A percentile compares a stretch with the other conserved stretches of the same genome.
These are phyloP conservation scores for Leishmania major DNA, from an alignment of 208 protist genomes.

Conservation along the genomic window DNA sequence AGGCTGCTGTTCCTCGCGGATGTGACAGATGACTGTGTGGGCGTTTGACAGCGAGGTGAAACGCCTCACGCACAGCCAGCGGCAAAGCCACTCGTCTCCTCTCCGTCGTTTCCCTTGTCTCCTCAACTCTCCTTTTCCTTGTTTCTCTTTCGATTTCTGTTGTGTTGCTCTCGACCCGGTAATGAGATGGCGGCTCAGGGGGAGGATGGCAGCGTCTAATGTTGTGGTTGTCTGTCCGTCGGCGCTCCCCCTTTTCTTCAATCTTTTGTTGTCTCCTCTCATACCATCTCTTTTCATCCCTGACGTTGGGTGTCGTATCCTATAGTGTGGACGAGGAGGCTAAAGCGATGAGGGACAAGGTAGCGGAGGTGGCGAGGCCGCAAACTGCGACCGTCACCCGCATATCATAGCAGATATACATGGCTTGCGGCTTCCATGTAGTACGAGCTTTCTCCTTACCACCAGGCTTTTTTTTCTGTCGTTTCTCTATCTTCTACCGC, in stretches of 20 bases:
- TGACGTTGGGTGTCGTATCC: not conserved
- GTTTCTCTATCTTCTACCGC: not conserved
- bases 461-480: not conserved
- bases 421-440: not conserved
- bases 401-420: not conserved
- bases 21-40: not conserved
- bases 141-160: not conserved
- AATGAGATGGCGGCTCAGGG: not conserved
- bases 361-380: not conserved
- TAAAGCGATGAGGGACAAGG: not conserved
- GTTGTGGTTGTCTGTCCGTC: not conserved
- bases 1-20: not conserved
- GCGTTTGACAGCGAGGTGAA: not conserved
- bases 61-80: not conserved
- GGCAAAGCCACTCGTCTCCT: not conserved
- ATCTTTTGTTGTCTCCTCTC: not conserved
- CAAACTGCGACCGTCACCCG: not conserved
- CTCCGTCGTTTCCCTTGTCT: not conserved
- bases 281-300: not conserved
- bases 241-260: not conserved
- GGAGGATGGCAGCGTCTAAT: not conserved
- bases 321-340: not conserved
- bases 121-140: not conserved
- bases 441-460: not conserved
- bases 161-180: not conserved